phyloP scores from a whole-genome alignment of 306 rosid species.

The Cicer pinnatifidum region DNA sequence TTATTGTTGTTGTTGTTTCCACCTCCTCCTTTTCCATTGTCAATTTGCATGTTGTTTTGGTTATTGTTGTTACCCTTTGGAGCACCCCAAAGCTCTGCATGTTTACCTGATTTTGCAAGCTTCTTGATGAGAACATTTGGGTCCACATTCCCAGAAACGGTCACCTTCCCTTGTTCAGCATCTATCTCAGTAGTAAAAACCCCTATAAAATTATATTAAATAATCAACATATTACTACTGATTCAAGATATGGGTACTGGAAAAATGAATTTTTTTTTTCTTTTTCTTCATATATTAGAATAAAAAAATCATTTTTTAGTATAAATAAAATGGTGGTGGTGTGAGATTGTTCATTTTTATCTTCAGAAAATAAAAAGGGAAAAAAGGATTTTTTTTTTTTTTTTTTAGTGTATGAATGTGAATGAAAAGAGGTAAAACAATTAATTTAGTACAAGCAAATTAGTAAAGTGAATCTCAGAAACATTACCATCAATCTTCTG shows the following conservation, averaged over 20 bases:
- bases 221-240: not conserved
- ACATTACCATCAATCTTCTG: slow-evolving; percentile 83
- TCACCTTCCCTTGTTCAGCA: slow-evolving; percentile 85
- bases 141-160: slow-evolving; percentile 86
- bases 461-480: not conserved
- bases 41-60: slow-evolving; percentile 67
- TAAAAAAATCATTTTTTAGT: not conserved
- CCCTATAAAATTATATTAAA: slow-evolving; percentile 50
- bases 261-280: not conserved
- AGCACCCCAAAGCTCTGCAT: slow-evolving; percentile 78
- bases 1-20: slow-evolving; percentile 46
- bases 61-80: slow-evolving; percentile 38
- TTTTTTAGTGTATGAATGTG: not conserved
- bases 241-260: slow-evolving; percentile 10
- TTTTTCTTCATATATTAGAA: not conserved
- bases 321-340: not conserved
- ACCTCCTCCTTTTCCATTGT: slow-evolving; percentile 57
- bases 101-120: slow-evolving; percentile 82
- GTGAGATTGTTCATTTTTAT: not conserved
- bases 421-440: not conserved
- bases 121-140: slow-evolving; percentile 78
- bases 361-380: not conserved
- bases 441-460: not conserved
- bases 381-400: too few species aligned
- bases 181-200: slow-evolving; percentile 84